Percentiles rank a stretch among this genome's conserved stretches.
Conservation (phyloP, 192 early-diverging fungal genomes). For the Rhizoclosmatium globosum region DNA sequence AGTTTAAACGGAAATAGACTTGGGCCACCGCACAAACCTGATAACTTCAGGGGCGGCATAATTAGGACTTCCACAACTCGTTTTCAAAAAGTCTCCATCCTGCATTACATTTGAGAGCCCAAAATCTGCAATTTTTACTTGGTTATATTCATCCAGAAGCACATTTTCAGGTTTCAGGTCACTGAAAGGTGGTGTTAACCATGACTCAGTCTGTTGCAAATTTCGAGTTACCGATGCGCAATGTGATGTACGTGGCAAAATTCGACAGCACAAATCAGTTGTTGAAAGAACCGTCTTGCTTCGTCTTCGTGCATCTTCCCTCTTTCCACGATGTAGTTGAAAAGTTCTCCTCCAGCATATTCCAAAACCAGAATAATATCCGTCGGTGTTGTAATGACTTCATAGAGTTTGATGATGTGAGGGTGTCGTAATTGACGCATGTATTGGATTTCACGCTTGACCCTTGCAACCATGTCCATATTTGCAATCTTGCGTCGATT, state of each 20-base stretch:
- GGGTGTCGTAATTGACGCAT: constrained; percentile 93
- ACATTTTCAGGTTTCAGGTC: constrained; percentile 70
- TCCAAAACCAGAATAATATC: constrained; percentile 99
- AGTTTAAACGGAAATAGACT: not conserved
- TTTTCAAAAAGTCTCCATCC: constrained; percentile 65
- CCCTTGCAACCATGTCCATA: constrained; percentile 94
- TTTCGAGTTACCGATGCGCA: constrained; percentile 52
- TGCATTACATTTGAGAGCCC: constrained; percentile 62
- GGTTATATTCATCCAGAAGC: constrained; percentile 60
- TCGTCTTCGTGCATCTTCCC: constrained; percentile 68
- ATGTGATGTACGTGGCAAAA: constrained; percentile 68
- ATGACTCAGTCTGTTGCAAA: not conserved
- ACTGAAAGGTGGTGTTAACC: constrained; percentile 20
- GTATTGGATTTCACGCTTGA: constrained; percentile 96
- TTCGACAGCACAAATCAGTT: constrained; percentile 64
- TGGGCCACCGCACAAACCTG: constrained; percentile 46
- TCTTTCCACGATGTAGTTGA: constrained; percentile 92
- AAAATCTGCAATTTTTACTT: constrained; percentile 71
- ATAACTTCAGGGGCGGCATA: constrained; percentile 79
- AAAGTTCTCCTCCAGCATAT: constrained; percentile 93
- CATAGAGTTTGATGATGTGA: constrained; percentile 99
- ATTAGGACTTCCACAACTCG: constrained; percentile 55
- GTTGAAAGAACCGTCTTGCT: constrained; percentile 60
- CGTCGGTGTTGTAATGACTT: constrained; percentile 95
- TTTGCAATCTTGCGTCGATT: constrained; percentile 91